Evolutionary conservation across 129 eudicot genomes (phyloP).

Genomic region (Centaurea solstitialis): DNA sequence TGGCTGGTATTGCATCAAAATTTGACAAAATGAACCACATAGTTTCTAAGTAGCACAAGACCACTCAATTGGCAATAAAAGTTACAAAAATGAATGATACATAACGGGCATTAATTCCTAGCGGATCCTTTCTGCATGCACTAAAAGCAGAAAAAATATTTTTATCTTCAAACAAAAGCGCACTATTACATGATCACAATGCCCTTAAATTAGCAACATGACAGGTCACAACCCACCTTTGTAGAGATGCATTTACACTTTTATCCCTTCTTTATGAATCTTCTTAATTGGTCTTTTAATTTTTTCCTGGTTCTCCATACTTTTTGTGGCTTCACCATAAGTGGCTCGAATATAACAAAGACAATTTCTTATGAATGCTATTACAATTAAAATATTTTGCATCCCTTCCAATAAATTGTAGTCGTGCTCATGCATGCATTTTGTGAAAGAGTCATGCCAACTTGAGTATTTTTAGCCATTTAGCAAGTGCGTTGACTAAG

Average conservation of each 20-base stretch:
- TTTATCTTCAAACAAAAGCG: background rate
- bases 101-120: background rate
- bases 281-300: background rate
- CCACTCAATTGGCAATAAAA: background rate
- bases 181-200: background rate
- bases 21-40: too few relatives aligned
- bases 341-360: background rate
- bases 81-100: background rate
- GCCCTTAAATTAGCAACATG: background rate
- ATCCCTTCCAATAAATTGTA: background rate
- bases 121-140: background rate
- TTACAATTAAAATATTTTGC: background rate
- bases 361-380: background rate
- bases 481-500: background rate
- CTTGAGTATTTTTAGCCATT: background rate
- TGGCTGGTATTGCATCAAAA: too few relatives aligned
- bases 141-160: background rate
- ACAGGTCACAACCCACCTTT: background rate
- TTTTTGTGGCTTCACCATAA: background rate
- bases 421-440: background rate
- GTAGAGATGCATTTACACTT: background rate
- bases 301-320: background rate
- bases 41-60: too few relatives aligned
- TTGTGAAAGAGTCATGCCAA: background rate
- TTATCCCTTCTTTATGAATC: background rate